These are phyloP conservation scores for Coccomyxa sp. DNA, from an alignment of 139 green algal genomes.

Conservation along the genomic window DNA sequence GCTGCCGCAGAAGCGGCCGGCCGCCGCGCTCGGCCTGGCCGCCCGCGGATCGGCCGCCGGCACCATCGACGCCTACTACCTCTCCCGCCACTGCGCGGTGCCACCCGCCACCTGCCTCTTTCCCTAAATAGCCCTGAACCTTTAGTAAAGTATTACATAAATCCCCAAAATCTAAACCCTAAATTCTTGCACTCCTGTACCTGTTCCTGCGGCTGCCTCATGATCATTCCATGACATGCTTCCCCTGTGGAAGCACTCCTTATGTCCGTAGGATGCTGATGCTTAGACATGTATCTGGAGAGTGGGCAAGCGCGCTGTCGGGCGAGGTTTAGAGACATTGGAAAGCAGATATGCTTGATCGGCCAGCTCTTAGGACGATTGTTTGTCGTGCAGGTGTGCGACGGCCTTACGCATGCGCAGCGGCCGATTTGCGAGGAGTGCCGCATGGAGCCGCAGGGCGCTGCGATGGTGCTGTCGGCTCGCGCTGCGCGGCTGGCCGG, in stretches of 20 bases:
- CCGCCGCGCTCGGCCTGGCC: conserved; percentile 20
- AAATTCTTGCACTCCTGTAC: too few species aligned
- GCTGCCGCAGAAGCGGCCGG: conserved; percentile 79
- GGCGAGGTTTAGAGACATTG: too few species aligned
- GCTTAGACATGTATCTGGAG: too few species aligned
- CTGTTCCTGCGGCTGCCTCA: too few species aligned
- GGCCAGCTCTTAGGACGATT: too few species aligned
- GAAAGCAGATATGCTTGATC: too few species aligned
- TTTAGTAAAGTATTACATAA: too few species aligned
- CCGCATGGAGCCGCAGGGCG: conserved; percentile 40
- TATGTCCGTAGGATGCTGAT: too few species aligned
- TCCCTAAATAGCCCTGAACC: background rate
- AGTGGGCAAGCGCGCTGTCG: too few species aligned
- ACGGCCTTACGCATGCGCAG: conserved; percentile 63
- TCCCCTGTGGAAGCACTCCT: too few species aligned
- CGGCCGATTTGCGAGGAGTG: conserved; percentile 68
- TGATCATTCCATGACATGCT: too few species aligned
- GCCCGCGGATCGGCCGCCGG: conserved; percentile 8
- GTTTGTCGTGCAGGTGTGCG: conserved; percentile 56
- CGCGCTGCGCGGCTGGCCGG: conserved; percentile 46
- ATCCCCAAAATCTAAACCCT: too few species aligned
- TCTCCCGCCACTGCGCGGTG: conserved; percentile 84
- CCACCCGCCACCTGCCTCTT: background rate
- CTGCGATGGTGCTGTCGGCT: conserved; percentile 43
- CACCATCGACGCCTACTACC: conserved; percentile 90